Evolutionary conservation across 768 basidiomycete species (phyloP).

Genomic region (Russula virescens): DNA sequence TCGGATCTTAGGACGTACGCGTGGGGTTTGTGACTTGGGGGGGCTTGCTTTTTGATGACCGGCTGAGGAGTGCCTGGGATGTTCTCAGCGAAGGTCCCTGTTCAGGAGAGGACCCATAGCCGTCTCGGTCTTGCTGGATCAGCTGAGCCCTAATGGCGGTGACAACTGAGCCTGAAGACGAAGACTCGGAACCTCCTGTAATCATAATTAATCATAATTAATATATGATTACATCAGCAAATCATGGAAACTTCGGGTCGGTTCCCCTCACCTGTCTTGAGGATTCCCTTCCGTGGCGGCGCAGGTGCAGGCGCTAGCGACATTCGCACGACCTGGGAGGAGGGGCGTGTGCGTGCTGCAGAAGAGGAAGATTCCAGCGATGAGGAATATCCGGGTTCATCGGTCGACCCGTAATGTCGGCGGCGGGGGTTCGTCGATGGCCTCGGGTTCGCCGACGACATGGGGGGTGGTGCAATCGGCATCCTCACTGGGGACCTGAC

Average conservation of each 20-base stretch:
- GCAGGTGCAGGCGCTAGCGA: slow-evolving; percentile 5
- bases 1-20: background rate
- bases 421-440: background rate
- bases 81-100: slow-evolving; percentile 7
- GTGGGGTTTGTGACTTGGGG: background rate
- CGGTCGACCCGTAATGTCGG: background rate
- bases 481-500: background rate
- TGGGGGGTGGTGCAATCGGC: background rate
- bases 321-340: slow-evolving; percentile 9
- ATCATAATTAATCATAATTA: background rate
- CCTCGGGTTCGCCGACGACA: background rate
- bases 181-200: slow-evolving; percentile 10
- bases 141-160: slow-evolving; percentile 10
- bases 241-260: background rate
- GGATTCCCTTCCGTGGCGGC: slow-evolving; percentile 20
- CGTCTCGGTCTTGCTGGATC: slow-evolving; percentile 20
- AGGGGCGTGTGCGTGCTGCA: background rate
- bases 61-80: background rate
- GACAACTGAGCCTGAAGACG: no score
- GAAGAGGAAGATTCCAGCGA: slow-evolving; percentile 12
- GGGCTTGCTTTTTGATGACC: slow-evolving; percentile 2
- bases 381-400: slow-evolving; percentile 20
- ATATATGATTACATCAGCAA: slow-evolving; percentile 14
- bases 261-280: slow-evolving; percentile 20
- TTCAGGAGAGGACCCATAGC: slow-evolving; percentile 30